Conservation (phyloP, 1,139 yeast genomes). For the Hyphopichia buzzinii region DNA sequence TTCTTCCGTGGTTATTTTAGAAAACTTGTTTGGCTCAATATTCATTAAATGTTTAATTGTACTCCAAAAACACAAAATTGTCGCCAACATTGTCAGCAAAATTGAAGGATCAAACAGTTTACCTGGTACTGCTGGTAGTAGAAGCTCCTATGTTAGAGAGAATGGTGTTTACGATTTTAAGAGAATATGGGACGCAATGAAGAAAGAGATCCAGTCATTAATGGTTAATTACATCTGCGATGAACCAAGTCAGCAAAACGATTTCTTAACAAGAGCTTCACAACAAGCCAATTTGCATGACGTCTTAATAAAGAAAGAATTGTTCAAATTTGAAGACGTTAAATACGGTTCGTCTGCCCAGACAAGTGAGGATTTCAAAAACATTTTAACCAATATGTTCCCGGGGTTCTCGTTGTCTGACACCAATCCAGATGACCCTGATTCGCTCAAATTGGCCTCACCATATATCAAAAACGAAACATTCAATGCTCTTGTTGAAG, state of each 20-base stretch:
- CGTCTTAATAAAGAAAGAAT: conserved; percentile 25
- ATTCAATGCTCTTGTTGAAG: conserved; percentile 55
- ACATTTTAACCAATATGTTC: conserved; percentile 54
- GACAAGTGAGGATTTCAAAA: conserved; percentile 42
- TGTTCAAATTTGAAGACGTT: conserved; percentile 52
- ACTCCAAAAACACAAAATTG: conserved; percentile 67
- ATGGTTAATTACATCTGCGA: conserved; percentile 55
- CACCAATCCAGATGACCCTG: conserved; percentile 10
- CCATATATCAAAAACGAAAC: conserved; percentile 62
- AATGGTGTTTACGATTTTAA: conserved; percentile 32
- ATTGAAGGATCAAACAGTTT: conserved; percentile 12
- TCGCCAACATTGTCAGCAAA: conserved; percentile 51
- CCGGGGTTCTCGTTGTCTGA: conserved; percentile 54
- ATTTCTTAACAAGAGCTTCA: not conserved
- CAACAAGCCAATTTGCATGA: conserved; percentile 17
- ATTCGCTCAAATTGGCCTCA: conserved; percentile 20
- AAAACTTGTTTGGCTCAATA: conserved; percentile 68
- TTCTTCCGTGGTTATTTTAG: conserved; percentile 55
- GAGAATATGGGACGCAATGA: conserved; percentile 57
- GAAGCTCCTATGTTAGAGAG: not conserved
- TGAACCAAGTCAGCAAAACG: conserved; percentile 5
- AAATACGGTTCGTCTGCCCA: conserved; percentile 29
- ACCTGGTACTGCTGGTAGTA: conserved; percentile 1
- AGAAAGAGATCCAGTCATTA: conserved; percentile 56
- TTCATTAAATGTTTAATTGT: conserved; percentile 63